Conservation (phyloP, 2,329 filamentous ascomycete genomes). For the Pseudocercospora macadamiae region DNA sequence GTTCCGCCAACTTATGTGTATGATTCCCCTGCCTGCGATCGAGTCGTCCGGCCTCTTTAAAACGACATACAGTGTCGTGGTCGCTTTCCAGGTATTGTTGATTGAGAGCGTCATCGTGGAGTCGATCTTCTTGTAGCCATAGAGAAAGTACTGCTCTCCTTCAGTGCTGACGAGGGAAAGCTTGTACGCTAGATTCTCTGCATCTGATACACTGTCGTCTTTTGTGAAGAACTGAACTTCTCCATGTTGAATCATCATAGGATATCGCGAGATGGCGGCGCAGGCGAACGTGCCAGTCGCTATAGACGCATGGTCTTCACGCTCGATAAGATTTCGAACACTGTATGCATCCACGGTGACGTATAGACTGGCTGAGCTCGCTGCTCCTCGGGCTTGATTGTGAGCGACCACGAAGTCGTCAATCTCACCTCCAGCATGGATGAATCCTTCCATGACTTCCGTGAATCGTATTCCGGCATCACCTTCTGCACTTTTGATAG, state of each 20-base stretch:
- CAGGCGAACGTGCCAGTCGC: not conserved
- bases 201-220: slow-evolving; percentile 1
- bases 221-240: not conserved
- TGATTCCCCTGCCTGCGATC: not conserved
- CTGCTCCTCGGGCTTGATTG: not conserved
- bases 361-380: not conserved
- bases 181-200: not conserved
- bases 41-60: not conserved
- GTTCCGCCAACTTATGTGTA: not conserved
- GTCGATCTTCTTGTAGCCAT: not conserved
- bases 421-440: not conserved
- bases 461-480: not conserved
- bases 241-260: not conserved
- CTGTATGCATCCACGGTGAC: not conserved
- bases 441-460: slow-evolving; percentile 3
- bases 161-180: not conserved
- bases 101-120: not conserved
- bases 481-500: not conserved
- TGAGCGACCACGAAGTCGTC: slow-evolving; percentile 1
- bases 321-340: not conserved
- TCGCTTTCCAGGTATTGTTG: not conserved
- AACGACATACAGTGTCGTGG: not conserved
- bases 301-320: not conserved
- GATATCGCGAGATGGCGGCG: not conserved
- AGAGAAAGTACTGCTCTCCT: not conserved